These are phyloP conservation scores for Actinomortierella ambigua DNA, from an alignment of 371 early-diverging fungal species.

Conservation along the genomic window DNA sequence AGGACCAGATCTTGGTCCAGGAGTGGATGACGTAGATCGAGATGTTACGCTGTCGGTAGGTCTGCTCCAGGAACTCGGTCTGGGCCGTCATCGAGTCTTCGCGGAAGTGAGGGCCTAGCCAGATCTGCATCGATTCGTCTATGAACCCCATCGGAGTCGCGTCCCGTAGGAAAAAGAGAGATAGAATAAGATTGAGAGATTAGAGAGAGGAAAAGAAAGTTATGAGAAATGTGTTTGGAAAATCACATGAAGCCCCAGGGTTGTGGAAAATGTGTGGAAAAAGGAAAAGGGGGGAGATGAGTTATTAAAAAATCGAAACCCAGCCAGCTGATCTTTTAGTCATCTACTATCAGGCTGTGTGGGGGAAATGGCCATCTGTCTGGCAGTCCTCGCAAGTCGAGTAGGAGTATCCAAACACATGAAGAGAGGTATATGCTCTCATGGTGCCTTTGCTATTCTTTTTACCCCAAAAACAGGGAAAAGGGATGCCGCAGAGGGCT, in stretches of 20 bases:
- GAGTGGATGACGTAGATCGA: slow-evolving; percentile 86
- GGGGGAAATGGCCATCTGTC: no score
- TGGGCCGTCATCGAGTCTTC: slow-evolving; percentile 74
- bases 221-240: no score
- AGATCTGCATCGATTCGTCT: slow-evolving; percentile 92
- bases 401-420: no score
- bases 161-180: neutral
- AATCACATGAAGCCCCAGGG: no score
- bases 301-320: no score
- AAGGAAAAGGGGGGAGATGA: no score
- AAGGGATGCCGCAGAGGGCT: neutral
- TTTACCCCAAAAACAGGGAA: neutral
- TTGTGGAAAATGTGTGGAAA: no score
- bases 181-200: neutral
- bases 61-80: slow-evolving; percentile 58
- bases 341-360: neutral
- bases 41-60: slow-evolving; percentile 65
- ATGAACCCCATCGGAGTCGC: neutral
- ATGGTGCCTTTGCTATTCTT: no score
- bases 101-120: slow-evolving; percentile 78
- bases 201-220: neutral
- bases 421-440: no score
- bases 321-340: neutral
- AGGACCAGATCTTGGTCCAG: slow-evolving; percentile 93
- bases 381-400: no score